Evolutionary conservation across 805 yeast genomes (phyloP).

Genomic region (Sugiyamaella chiloensis): DNA sequence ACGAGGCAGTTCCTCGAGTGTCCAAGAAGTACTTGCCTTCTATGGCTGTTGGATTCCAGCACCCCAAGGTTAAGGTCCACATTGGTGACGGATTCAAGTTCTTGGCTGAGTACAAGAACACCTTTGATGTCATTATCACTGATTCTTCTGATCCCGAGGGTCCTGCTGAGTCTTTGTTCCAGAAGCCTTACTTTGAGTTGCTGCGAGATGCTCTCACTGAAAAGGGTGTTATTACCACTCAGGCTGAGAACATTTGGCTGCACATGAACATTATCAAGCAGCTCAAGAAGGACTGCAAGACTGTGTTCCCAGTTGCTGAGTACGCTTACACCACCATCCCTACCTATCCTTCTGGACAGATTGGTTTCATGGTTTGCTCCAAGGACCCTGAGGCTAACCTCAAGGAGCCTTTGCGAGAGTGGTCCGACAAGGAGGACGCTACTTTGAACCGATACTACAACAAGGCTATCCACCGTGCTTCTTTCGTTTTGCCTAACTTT

Average conservation of each 20-base stretch:
- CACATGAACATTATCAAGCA: conserved; percentile 81
- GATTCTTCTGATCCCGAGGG: conserved; percentile 96
- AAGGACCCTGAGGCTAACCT: conserved; percentile 68
- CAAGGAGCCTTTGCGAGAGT: conserved; percentile 62
- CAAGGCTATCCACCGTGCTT: conserved; percentile 77
- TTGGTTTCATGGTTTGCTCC: conserved; percentile 96
- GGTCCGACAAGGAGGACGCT: conserved; percentile 59
- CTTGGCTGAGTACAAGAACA: conserved; percentile 47
- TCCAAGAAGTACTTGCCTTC: conserved; percentile 69
- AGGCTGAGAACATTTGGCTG: conserved; percentile 90
- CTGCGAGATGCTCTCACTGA: conserved; percentile 59
- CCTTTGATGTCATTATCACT: conserved; percentile 80
- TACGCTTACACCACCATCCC: conserved; percentile 92
- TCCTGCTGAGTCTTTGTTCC: conserved; percentile 89
- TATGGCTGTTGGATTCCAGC: conserved; percentile 65
- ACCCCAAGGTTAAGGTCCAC: conserved; percentile 63
- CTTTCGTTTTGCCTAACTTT: conserved; percentile 90
- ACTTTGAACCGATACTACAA: conserved; percentile 78
- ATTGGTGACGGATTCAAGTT: conserved; percentile 83
- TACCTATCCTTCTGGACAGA: conserved; percentile 95
- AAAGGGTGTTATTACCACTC: conserved; percentile 73
- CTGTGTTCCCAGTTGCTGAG: conserved; percentile 87
- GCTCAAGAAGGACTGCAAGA: conserved; percentile 74
- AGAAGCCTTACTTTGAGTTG: conserved; percentile 68
- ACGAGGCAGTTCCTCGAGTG: conserved; percentile 72